A percentile compares a stretch with the other conserved stretches of the same genome.
phyloP scores from a whole-genome alignment of 1,139 yeast species.

The Pichia sp. region DNA sequence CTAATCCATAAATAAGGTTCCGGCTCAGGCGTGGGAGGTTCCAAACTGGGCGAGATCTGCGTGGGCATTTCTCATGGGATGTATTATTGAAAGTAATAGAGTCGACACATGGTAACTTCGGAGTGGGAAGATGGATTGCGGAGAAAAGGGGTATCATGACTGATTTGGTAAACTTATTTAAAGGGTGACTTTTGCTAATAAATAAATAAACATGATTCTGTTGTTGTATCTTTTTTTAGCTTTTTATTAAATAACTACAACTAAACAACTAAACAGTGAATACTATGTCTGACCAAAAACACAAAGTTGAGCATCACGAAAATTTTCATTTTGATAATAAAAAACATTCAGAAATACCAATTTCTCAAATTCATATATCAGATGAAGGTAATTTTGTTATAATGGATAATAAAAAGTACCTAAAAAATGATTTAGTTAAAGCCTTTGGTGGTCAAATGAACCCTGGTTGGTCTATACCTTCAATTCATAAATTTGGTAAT shows the following conservation, averaged over 20 bases:
- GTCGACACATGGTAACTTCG: neutral
- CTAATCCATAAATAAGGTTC: neutral
- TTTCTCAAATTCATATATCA: neutral
- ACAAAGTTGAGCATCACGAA: neutral
- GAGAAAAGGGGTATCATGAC: neutral
- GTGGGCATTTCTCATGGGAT: neutral
- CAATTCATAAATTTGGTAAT: constrained; percentile 71
- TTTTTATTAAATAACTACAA: neutral
- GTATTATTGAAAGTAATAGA: neutral
- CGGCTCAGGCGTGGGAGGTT: neutral
- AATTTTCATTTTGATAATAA: neutral
- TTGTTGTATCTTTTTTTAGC: neutral
- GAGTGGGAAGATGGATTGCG: neutral
- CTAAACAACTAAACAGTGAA: neutral
- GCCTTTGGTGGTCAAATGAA: constrained; percentile 73
- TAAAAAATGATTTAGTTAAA: constrained; percentile 48
- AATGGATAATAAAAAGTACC: constrained; percentile 66
- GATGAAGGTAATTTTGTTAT: constrained; percentile 49
- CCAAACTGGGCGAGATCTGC: neutral
- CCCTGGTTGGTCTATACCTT: constrained; percentile 57
- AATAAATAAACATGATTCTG: neutral
- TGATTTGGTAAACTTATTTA: neutral
- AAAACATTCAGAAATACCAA: neutral
- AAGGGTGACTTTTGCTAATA: neutral
- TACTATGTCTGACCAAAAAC: neutral